These are phyloP conservation scores for Leccinum cinnamomeum DNA, from an alignment of 1,284 basidiomycete species.

Conservation along the genomic window DNA sequence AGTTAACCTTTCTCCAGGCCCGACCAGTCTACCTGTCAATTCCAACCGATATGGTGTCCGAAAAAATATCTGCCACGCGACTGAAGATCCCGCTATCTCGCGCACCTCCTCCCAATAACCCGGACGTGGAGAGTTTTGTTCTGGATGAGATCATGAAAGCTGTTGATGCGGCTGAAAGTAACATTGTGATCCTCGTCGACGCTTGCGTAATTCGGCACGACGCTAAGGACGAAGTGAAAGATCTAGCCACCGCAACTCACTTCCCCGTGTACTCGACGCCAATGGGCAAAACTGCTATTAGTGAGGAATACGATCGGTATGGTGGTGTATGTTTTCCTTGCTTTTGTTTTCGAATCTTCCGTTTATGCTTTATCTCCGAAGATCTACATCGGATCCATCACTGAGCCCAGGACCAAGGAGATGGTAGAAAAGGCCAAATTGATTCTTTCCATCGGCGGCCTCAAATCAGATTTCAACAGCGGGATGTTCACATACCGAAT, in stretches of 20 bases:
- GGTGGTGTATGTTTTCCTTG: conserved; percentile 62
- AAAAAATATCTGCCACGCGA: conserved; percentile 64
- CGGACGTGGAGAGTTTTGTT: conserved; percentile 68
- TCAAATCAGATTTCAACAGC: conserved; percentile 91
- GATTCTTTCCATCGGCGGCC: conserved; percentile 77
- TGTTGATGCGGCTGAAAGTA: conserved; percentile 60
- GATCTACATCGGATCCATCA: conserved; percentile 84
- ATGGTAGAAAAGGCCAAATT: conserved; percentile 83
- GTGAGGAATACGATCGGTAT: conserved; percentile 81
- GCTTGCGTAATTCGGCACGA: conserved; percentile 86
- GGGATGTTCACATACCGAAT: conserved; percentile 80
- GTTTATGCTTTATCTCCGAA: conserved; percentile 28
- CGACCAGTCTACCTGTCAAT: conserved; percentile 88
- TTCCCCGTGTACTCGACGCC: conserved; percentile 82
- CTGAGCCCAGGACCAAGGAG: conserved; percentile 68
- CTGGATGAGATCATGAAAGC: conserved; percentile 69
- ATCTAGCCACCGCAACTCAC: conserved; percentile 69
- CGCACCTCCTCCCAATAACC: conserved; percentile 51
- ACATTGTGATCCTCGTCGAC: conserved; percentile 83
- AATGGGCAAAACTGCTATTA: conserved; percentile 86
- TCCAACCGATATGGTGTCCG: conserved; percentile 81
- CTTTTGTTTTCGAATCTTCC: conserved; percentile 7
- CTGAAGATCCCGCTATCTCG: conserved; percentile 65
- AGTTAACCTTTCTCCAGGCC: conserved; percentile 44
- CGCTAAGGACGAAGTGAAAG: conserved; percentile 64